Percentiles rank a stretch among this genome's conserved stretches.
These are phyloP conservation scores for Monosporascus sp. DNA, from an alignment of 2,329 filamentous ascomycete species.

Conservation along the genomic window DNA sequence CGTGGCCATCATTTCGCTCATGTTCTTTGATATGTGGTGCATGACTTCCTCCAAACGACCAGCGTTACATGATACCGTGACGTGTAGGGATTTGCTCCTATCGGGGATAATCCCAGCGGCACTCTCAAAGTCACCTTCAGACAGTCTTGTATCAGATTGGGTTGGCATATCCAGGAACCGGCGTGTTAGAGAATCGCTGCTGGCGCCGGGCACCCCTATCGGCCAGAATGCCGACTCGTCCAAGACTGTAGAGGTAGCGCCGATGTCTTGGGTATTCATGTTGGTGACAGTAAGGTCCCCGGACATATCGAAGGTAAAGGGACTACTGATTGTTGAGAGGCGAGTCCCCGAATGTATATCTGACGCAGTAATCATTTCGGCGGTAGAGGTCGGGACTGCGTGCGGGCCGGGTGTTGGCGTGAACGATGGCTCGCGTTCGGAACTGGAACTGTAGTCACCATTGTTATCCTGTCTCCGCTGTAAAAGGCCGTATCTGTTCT, in stretches of 20 bases:
- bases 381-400: background rate
- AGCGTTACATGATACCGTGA: background rate
- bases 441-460: background rate
- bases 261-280: background rate
- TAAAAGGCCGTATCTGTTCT: background rate
- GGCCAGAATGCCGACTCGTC: background rate
- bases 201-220: background rate
- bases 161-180: background rate
- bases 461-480: background rate
- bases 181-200: background rate
- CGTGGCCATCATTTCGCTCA: conserved; percentile 1
- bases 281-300: background rate
- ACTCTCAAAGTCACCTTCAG: background rate
- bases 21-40: background rate
- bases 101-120: too few relatives aligned
- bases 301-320: background rate
- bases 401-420: too few relatives aligned
- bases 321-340: background rate
- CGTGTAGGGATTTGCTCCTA: background rate
- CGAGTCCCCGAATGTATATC: background rate
- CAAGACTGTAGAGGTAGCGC: background rate
- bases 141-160: background rate
- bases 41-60: background rate
- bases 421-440: background rate
- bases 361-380: background rate